Evolutionary conservation across 305 asterid species (phyloP), one percentile per base, ranked within the genome.

Genomic region (Solanum hybrid): DNA sequence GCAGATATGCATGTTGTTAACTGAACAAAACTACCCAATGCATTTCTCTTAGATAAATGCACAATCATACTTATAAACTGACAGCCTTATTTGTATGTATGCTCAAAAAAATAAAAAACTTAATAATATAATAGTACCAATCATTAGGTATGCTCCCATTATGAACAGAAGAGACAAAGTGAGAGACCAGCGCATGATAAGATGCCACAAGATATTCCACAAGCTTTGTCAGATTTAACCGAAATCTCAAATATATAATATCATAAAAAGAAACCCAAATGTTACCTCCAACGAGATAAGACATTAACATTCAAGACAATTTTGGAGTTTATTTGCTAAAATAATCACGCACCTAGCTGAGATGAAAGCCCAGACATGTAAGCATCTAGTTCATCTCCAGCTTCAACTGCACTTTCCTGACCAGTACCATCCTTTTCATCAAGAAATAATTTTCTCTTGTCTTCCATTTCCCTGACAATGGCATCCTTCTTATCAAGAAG

Each of bases 351-450:
- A 95, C 99, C 99, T 90, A 97, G 92, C 91, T 95, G 98, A 93
- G 99, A 93, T 90, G 99, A 97, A 90, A 97, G 96, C 42, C 96
- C 90, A 32, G 98, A 94, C 99, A 97, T 97, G 93, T 93, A 97
- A 45, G 98, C 95, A 93, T 97, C 99, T 84, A 97, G 99, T 91
- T 93, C 98, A 92, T 97, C 99, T 92, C 98, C 99, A 82, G 94
- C 92, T 91, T 93, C 97, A 82, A 92, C 87, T 91, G 93, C 95
- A 51, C 91, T 92, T 91, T 29, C 89, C 71, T 92, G 90, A 77
- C 91, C 91, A 60, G 88, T 90, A 92, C 90, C 91, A 32, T 92
- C 95, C 91, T 90, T 86, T 77, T 94, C 98, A 5, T 93, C 94
- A 76, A 87, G 32, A 90, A 97, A 93, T 87, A 92, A 88, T 87